A percentile compares a stretch with the other conserved stretches of the same genome.
phyloP scores from a whole-genome alignment of 179 eudicot species.

The Spinacia oleracea region DNA sequence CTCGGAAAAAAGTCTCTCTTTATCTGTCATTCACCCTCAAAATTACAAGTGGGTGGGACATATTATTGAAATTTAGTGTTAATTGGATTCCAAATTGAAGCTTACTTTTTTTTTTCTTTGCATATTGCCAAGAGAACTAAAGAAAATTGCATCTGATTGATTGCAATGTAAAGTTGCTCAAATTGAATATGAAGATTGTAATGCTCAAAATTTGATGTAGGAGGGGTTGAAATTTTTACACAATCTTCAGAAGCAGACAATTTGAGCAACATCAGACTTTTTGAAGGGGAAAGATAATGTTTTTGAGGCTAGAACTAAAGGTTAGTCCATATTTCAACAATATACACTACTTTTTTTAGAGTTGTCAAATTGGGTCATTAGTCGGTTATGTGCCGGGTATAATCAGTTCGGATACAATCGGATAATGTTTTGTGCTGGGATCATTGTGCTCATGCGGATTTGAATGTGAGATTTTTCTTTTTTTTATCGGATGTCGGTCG shows the following conservation, averaged over 20 bases:
- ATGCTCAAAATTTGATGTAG: not conserved
- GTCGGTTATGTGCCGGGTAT: no score
- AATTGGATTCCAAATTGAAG: not conserved
- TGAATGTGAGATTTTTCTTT: no score
- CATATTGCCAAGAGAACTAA: slow-evolving; percentile 4
- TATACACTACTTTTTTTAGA: slow-evolving; percentile 24
- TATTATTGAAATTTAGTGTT: not conserved
- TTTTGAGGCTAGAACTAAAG: slow-evolving; percentile 41
- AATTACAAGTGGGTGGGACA: slow-evolving; percentile 3
- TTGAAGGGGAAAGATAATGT: slow-evolving; percentile 33
- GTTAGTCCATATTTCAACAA: slow-evolving; percentile 18
- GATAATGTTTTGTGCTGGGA: no score
- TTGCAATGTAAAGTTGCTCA: slow-evolving; percentile 8
- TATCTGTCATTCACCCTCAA: slow-evolving; percentile 8
- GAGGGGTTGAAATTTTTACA: slow-evolving; percentile 9
- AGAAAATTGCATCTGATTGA: slow-evolving; percentile 1
- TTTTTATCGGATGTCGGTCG: no score
- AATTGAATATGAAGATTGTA: not conserved
- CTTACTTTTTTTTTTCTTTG: not conserved
- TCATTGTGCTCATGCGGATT: no score
- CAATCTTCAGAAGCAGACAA: slow-evolving; percentile 20
- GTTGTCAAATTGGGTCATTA: no score
- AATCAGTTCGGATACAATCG: no score
- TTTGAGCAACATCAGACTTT: slow-evolving; percentile 13
- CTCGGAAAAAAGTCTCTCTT: not conserved